These are phyloP conservation scores for Ceratopteris richardii DNA, from an alignment of 75 land plant genomes.

Conservation along the genomic window DNA sequence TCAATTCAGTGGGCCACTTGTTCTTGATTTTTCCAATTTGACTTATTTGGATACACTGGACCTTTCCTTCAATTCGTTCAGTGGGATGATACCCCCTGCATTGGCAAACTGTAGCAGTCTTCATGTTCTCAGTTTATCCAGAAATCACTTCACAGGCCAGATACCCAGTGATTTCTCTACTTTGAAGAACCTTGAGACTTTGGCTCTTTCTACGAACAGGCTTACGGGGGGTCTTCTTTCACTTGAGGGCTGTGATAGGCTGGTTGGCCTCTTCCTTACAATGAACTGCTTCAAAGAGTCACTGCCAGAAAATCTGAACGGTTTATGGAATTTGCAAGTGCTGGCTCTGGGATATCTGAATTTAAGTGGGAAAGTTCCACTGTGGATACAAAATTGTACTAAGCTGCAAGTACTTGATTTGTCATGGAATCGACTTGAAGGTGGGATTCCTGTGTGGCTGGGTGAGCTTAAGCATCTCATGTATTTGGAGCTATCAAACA, in stretches of 20 bases:
- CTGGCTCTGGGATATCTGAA: constrained; percentile 25
- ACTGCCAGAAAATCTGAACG: constrained; percentile 1
- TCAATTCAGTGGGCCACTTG: constrained; percentile 42
- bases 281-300: constrained; percentile 27
- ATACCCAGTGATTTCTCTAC: background rate
- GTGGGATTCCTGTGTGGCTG: constrained; percentile 37
- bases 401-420: constrained; percentile 38
- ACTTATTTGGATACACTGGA: constrained; percentile 43
- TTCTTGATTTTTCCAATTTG: constrained; percentile 29
- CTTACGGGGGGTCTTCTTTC: background rate
- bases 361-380: constrained; percentile 30
- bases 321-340: constrained; percentile 25
- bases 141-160: background rate
- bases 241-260: constrained; percentile 37
- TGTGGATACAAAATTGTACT: constrained; percentile 20
- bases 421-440: constrained; percentile 37
- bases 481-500: constrained; percentile 49
- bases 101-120: constrained; percentile 24
- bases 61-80: constrained; percentile 45
- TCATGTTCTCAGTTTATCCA: constrained; percentile 4
- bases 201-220: background rate
- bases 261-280: constrained; percentile 14
- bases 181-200: background rate
- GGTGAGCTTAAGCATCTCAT: constrained; percentile 16
- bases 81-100: constrained; percentile 34